Conservation (phyloP, 306 rosid genomes). For the Morella rubra region DNA sequence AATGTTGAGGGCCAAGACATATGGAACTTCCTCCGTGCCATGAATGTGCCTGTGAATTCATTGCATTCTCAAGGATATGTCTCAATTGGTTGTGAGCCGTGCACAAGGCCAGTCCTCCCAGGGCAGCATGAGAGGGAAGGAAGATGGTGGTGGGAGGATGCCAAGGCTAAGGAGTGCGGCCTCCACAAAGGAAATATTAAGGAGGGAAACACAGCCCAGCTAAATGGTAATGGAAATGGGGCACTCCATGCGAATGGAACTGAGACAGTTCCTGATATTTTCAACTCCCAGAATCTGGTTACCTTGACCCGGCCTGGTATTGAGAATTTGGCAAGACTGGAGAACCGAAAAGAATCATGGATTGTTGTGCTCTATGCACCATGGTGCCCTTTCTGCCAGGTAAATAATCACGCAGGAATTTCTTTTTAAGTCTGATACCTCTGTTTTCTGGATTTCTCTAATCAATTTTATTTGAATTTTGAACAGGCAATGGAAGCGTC, state of each 20-base stretch:
- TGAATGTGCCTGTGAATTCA: conserved; percentile 85
- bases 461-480: background rate
- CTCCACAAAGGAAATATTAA: conserved; percentile 94
- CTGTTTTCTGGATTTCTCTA: background rate
- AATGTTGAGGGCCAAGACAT: conserved; percentile 61
- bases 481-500: conserved; percentile 77
- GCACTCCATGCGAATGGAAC: conserved; percentile 36
- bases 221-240: conserved; percentile 53
- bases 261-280: conserved; percentile 52
- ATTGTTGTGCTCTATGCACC: conserved; percentile 89
- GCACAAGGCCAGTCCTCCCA: conserved; percentile 95
- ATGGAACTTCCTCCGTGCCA: conserved; percentile 78
- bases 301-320: conserved; percentile 68
- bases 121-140: conserved; percentile 99
- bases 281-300: conserved; percentile 53
- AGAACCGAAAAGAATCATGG: conserved; percentile 67
- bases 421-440: background rate
- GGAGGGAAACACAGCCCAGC: conserved; percentile 47
- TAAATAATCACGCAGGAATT: conserved; percentile 16
- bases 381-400: conserved; percentile 94
- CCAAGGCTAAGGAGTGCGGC: conserved; percentile 96
- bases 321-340: conserved; percentile 68
- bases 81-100: conserved; percentile 91
- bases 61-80: conserved; percentile 80
- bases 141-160: conserved; percentile 99